These are phyloP conservation scores for Diddensiella transvaalensis DNA, from an alignment of 805 yeast genomes.

Conservation along the genomic window DNA sequence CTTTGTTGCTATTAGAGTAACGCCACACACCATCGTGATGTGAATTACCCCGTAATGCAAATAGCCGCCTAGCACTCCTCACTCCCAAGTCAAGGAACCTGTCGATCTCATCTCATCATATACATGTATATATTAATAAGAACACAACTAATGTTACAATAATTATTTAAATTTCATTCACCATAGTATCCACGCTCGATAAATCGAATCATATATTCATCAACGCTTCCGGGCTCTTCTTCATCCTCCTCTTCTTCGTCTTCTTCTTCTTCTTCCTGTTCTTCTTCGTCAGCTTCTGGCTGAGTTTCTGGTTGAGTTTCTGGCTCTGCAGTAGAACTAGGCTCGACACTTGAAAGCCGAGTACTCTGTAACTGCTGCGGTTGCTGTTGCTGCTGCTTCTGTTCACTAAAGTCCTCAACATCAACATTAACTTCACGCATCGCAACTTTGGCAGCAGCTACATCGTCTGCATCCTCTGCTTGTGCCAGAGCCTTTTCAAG, in stretches of 20 bases:
- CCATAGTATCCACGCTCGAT: conserved; percentile 78
- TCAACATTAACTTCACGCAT: conserved; percentile 82
- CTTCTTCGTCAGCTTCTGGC: conserved; percentile 5
- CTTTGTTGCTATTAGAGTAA: no score
- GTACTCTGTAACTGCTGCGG: background rate
- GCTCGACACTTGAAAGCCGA: conserved; percentile 12
- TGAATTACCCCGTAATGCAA: no score
- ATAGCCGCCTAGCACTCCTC: background rate
- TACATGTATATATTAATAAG: conserved; percentile 2
- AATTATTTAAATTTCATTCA: no score
- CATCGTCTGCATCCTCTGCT: conserved; percentile 84
- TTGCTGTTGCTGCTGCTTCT: conserved; percentile 24
- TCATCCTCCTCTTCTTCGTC: conserved; percentile 12
- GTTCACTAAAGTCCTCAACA: conserved; percentile 75
- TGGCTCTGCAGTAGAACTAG: conserved; percentile 22
- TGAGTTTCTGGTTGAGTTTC: conserved; percentile 2
- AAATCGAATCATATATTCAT: conserved; percentile 91
- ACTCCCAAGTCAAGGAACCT: no score
- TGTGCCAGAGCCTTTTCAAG: conserved; percentile 69
- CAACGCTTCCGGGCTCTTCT: conserved; percentile 67
- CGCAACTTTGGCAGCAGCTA: conserved; percentile 82
- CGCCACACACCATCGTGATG: no score
- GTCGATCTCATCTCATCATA: background rate
- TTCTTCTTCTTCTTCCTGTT: conserved; percentile 6
- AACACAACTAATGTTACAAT: conserved; percentile 8